A percentile compares a stretch with the other conserved stretches of the same genome.
Evolutionary conservation across 495 filamentous ascomycete genomes (phyloP).

Genomic region (Talaromyces wortmannii): DNA sequence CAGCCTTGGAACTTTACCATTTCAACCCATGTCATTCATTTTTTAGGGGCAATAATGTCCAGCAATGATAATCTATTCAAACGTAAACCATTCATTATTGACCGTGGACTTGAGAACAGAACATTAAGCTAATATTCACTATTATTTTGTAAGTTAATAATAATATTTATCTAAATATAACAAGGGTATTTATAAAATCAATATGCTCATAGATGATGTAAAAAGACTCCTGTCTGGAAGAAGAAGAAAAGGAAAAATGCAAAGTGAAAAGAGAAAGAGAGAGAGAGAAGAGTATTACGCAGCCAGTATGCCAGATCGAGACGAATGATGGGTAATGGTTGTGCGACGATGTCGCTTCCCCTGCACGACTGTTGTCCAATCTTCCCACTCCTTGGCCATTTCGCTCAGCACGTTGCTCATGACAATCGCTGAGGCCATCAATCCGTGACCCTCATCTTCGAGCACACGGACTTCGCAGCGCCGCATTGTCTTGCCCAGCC

Average conservation of each 20-base stretch:
- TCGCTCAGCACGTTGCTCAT: conserved; percentile 93
- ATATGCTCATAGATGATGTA: neutral
- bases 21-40: too few species aligned
- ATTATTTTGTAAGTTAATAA: neutral
- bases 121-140: neutral
- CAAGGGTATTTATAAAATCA: neutral
- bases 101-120: neutral
- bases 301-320: neutral
- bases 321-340: conserved; percentile 1
- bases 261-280: neutral
- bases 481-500: conserved; percentile 91
- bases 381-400: conserved; percentile 91
- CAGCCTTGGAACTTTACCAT: too few species aligned
- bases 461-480: conserved; percentile 86
- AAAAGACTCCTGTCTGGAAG: neutral
- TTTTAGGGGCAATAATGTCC: too few species aligned
- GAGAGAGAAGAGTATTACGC: neutral
- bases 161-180: neutral
- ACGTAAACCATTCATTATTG: too few species aligned
- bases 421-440: conserved; percentile 91
- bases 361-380: conserved; percentile 67
- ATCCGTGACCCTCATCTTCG: conserved; percentile 87
- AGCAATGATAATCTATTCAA: too few species aligned
- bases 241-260: neutral
- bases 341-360: conserved; percentile 17